Evolutionary conservation across 176 grass and related monocot species (phyloP).

Genomic region (Themeda triandra): DNA sequence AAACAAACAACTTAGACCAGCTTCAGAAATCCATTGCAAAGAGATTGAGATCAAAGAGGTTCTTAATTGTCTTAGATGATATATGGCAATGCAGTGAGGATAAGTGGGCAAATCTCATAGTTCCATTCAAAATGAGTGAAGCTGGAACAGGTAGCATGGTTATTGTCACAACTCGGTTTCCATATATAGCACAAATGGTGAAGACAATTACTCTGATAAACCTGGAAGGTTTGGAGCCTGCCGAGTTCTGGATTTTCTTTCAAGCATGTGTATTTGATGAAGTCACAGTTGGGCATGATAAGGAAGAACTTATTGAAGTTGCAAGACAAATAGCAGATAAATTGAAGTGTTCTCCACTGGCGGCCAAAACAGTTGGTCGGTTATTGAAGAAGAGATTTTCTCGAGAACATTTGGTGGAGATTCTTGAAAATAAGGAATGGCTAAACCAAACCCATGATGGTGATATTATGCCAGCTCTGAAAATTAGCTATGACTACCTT

Average conservation of each 20-base stretch:
- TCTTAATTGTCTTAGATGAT: constrained; percentile 26
- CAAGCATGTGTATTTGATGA: constrained; percentile 1
- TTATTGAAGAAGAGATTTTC: neutral
- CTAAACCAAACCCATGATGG: neutral
- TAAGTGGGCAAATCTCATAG: neutral
- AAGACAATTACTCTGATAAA: neutral
- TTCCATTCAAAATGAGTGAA: neutral
- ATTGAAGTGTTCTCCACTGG: constrained; percentile 10
- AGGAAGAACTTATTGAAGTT: neutral
- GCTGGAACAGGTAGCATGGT: neutral
- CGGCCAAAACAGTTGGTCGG: constrained; percentile 1
- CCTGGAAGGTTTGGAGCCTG: constrained; percentile 4
- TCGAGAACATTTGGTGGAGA: neutral
- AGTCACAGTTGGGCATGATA: neutral
- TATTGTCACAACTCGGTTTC: constrained; percentile 21
- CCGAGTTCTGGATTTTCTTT: constrained; percentile 14
- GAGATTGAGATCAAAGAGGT: constrained; percentile 1
- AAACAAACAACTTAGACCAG: neutral
- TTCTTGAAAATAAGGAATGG: constrained; percentile 7
- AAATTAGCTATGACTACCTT: constrained; percentile 31
- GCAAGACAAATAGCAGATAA: neutral
- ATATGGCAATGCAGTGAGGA: constrained; percentile 12
- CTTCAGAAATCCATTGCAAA: neutral
- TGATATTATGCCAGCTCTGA: constrained; percentile 6
- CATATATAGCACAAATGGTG: neutral